These are phyloP conservation scores for Crithidia acanthocephali DNA, from an alignment of 208 protist genomes.

Conservation along the genomic window DNA sequence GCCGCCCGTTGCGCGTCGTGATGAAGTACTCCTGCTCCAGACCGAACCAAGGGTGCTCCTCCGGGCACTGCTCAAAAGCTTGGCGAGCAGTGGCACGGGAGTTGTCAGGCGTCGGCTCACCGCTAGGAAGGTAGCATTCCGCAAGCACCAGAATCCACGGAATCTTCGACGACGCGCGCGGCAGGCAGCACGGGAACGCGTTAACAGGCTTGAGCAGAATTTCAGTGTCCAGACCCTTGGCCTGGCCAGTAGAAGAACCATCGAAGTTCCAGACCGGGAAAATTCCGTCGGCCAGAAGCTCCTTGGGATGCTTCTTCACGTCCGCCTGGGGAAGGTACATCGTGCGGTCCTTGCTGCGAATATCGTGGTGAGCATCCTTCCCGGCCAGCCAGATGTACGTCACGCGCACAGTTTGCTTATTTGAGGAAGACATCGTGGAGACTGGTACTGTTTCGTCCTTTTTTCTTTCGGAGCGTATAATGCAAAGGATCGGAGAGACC, in stretches of 20 bases:
- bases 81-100: constrained; percentile 82
- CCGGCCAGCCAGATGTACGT: constrained; percentile 91
- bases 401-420: constrained; percentile 58
- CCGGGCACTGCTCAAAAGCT: constrained; percentile 82
- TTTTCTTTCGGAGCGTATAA: background rate
- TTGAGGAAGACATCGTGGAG: constrained; percentile 33
- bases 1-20: constrained; percentile 49
- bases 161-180: constrained; percentile 78
- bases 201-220: constrained; percentile 92
- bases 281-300: constrained; percentile 62
- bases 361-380: constrained; percentile 83
- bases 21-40: constrained; percentile 90
- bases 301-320: constrained; percentile 63
- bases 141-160: constrained; percentile 85
- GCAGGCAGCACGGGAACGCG: constrained; percentile 77
- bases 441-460: constrained; percentile 23
- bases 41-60: constrained; percentile 88
- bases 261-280: constrained; percentile 98
- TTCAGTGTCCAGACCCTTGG: constrained; percentile 74
- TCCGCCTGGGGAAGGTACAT: constrained; percentile 69
- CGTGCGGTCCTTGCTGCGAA: constrained; percentile 88
- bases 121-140: constrained; percentile 95
- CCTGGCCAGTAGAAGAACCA: constrained; percentile 92
- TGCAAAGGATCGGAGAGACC: background rate
- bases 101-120: constrained; percentile 92